A percentile compares a stretch with the other conserved stretches of the same genome.
Conservation (phyloP, 805 yeast species). For the Cyberlindnera lachancei region DNA sequence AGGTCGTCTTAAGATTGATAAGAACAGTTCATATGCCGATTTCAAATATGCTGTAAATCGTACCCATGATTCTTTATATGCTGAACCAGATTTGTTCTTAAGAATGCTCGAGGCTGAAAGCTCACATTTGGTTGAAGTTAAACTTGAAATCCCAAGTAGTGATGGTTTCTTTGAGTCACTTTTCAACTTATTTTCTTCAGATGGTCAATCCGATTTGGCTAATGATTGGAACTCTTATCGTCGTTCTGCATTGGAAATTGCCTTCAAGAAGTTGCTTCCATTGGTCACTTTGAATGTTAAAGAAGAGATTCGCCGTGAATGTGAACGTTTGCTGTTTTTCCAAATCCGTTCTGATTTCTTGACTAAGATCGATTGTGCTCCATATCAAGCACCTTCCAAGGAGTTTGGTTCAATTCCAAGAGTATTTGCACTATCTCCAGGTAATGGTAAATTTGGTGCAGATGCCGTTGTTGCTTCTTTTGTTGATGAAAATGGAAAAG, state of each 20-base stretch:
- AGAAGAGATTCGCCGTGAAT: conserved; percentile 69
- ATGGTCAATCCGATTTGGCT: conserved; percentile 69
- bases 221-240: conserved; percentile 78
- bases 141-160: conserved; percentile 40
- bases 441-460: conserved; percentile 71
- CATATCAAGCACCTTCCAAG: conserved; percentile 72
- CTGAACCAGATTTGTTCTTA: conserved; percentile 72
- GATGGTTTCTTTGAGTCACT: conserved; percentile 37
- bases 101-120: conserved; percentile 91
- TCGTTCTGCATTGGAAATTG: conserved; percentile 53
- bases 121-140: conserved; percentile 61
- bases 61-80: conserved; percentile 64
- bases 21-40: conserved; percentile 75
- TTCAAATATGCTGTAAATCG: conserved; percentile 87
- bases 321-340: conserved; percentile 62
- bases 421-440: conserved; percentile 75
- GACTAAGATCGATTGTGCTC: conserved; percentile 84
- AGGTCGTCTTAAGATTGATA: conserved; percentile 70
- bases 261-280: conserved; percentile 60
- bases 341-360: conserved; percentile 66
- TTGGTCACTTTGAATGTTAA: conserved; percentile 69
- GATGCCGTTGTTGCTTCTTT: conserved; percentile 84
- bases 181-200: conserved; percentile 56
- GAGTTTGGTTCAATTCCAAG: conserved; percentile 80
- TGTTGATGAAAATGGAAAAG: conserved; percentile 73